Conservation (phyloP, 78 protist genomes). For the Dictyostelium brefeldianum region DNA sequence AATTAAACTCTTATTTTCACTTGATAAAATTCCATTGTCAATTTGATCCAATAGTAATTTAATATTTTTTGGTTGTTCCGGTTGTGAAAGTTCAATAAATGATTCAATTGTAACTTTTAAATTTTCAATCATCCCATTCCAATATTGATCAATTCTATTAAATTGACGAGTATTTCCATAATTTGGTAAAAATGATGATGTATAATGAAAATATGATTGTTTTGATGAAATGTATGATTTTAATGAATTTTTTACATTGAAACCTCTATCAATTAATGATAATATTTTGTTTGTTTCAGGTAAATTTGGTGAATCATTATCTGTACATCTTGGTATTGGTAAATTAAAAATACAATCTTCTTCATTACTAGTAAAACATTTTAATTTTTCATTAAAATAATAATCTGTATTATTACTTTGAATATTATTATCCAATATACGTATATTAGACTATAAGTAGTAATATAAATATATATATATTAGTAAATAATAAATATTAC, state of each 20-base stretch:
- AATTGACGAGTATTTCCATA: neutral
- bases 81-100: neutral
- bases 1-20: neutral
- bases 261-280: slow-evolving; percentile 3
- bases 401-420: neutral
- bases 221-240: neutral
- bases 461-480: no score
- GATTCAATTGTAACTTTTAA: neutral
- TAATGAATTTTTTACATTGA: neutral
- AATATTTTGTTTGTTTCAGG: neutral
- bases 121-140: slow-evolving; percentile 4
- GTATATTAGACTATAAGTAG: no score
- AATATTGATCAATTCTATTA: neutral
- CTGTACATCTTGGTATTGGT: slow-evolving; percentile 38
- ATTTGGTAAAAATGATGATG: neutral
- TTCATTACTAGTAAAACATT: neutral
- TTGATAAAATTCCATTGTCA: neutral
- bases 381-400: neutral
- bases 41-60: neutral
- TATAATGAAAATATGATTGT: neutral
- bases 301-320: slow-evolving; percentile 10
- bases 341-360: neutral
- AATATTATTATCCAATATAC: no score
- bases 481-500: no score
- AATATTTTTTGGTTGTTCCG: neutral